Evolutionary conservation across 2,329 filamentous ascomycete genomes (phyloP), one percentile per base, ranked within the genome.

Genomic region (Septoria petroselini): DNA sequence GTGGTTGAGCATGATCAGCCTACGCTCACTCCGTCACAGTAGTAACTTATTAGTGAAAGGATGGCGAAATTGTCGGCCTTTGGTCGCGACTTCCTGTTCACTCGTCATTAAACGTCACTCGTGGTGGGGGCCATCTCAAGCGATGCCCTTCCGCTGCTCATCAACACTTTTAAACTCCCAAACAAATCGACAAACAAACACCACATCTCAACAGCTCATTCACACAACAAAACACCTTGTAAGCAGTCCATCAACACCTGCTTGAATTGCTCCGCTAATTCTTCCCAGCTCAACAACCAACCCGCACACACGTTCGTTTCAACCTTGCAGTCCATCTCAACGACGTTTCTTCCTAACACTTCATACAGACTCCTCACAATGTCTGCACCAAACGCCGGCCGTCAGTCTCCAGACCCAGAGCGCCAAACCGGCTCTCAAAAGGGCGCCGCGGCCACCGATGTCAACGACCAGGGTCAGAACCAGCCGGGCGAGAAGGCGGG

Each of bases 361-460:
- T 27, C 14, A 23, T n/a, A 6, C 7, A 44, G 29, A 34, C 11
- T 30, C n/a, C 18, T 27, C 27, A 82, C 58, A 64, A 88, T 89
- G 85, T 83, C 86, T 62, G 76, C 79, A 49, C 78, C 73, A 58
- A 72, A 76, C 65, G 71, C 79, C 70, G 62, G 87, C 68, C 83
- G 84, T 65, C 80, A 95, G 72, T 95, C 89, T 25, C 90, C 89
- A 55, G 73, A 83, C 44, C 86, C 87, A 21, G 82, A 87, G 73
- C 66, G 69, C 59, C 86, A 88, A 71, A 73, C 76, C 30, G 83
- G 80, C 52, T 70, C 74, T 48, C 50, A 93, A 73, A 70, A 81
- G 57, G 80, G 79, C 6, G 65, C 78, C 9, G 76, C 82, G 2
- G 79, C 41, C 15, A 33, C 30, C 37, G 40, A 73, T 76, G 29